Evolutionary conservation across 495 filamentous ascomycete species (phyloP).

Genomic region (Staphylotrichum longicolle): DNA sequence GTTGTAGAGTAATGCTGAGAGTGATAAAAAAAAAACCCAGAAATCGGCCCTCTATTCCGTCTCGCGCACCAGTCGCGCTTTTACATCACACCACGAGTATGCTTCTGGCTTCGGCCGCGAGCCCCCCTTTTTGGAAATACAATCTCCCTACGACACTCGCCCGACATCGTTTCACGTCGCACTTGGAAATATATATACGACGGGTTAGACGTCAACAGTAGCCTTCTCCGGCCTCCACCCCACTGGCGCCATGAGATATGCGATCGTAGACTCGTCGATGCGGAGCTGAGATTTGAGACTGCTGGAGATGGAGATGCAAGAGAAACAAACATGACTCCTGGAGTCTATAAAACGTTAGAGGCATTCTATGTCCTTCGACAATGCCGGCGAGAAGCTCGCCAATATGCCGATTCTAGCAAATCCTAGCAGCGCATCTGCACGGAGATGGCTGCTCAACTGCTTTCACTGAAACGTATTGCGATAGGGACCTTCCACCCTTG

Average conservation of each 20-base stretch:
- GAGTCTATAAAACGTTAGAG: constrained; percentile 9
- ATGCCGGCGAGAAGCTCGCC: constrained; percentile 6
- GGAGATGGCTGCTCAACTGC: not conserved
- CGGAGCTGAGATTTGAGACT: not conserved
- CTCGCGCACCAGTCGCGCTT: too few species aligned
- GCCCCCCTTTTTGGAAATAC: not conserved
- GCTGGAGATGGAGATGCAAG: constrained; percentile 2
- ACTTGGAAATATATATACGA: too few species aligned
- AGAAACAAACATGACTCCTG: not conserved
- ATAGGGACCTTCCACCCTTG: constrained; percentile 48
- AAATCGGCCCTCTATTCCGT: too few species aligned
- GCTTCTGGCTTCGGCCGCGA: not conserved
- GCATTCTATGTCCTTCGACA: constrained; percentile 16
- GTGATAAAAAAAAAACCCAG: too few species aligned
- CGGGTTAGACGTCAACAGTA: too few species aligned
- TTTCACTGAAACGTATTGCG: constrained; percentile 47
- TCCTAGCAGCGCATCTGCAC: not conserved
- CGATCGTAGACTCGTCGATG: too few species aligned
- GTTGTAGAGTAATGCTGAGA: too few species aligned
- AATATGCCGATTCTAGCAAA: not conserved
- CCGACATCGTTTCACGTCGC: not conserved
- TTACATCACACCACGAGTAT: not conserved
- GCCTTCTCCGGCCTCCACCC: too few species aligned
- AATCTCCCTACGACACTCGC: not conserved
- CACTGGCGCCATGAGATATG: too few species aligned